Percentiles rank a stretch among this genome's conserved stretches.
These are phyloP conservation scores for Rhodotorula sp. DNA, from an alignment of 1,284 basidiomycete genomes.

Conservation along the genomic window DNA sequence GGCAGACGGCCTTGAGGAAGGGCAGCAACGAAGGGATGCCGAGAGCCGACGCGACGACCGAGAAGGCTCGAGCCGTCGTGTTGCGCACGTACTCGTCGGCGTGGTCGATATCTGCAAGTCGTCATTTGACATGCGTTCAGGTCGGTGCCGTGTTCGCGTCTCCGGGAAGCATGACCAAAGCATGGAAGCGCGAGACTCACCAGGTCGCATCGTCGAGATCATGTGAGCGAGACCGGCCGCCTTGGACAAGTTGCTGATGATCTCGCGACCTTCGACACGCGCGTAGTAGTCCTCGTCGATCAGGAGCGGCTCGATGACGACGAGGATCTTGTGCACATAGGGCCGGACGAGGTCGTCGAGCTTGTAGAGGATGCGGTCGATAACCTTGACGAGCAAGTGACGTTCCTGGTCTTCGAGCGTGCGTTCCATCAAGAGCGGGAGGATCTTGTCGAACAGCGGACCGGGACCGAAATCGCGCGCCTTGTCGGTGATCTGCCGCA, in stretches of 20 bases:
- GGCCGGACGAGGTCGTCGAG: conserved; percentile 98
- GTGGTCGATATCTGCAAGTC: conserved; percentile 81
- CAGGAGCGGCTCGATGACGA: conserved; percentile 97
- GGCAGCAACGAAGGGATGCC: conserved; percentile 96
- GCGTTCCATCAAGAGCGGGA: conserved; percentile 97
- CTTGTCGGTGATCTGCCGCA: conserved; percentile 99
- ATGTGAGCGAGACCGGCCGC: conserved; percentile 98
- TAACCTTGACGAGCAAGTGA: conserved; percentile 97
- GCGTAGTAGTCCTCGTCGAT: conserved; percentile 99
- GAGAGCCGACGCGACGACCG: conserved; percentile 96
- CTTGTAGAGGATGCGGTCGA: conserved; percentile 98
- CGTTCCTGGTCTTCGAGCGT: conserved; percentile 99
- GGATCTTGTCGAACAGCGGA: conserved; percentile 98
- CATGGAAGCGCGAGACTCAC: conserved; percentile 7
- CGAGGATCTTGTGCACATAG: conserved; percentile 98
- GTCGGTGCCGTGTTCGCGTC: too few relatives aligned
- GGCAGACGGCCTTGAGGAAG: conserved; percentile 97
- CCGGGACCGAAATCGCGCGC: conserved; percentile 98
- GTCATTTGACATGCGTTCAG: too few relatives aligned
- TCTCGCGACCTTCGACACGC: conserved; percentile 97
- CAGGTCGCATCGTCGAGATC: conserved; percentile 99
- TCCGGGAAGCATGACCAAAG: not conserved
- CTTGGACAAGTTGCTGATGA: conserved; percentile 98
- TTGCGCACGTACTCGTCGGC: conserved; percentile 99
- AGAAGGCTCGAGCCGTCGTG: conserved; percentile 97